Conservation (phyloP, 495 filamentous ascomycete genomes). For the Xylaria longipes region DNA sequence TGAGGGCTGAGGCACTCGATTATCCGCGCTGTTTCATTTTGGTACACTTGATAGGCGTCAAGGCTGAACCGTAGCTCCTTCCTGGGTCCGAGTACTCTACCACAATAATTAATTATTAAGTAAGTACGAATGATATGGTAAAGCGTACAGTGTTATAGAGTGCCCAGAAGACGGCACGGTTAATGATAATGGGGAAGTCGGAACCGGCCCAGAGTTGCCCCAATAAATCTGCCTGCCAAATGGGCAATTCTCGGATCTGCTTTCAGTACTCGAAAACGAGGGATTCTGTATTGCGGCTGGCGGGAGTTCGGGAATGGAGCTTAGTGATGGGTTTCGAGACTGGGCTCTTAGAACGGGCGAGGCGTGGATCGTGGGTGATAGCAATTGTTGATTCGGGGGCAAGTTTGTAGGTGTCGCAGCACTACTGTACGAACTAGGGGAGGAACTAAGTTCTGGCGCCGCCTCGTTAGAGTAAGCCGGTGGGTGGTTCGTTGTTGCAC, state of each 20-base stretch:
- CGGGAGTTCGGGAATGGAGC: slow-evolving; percentile 34
- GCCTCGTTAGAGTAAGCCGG: background rate
- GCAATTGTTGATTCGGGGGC: background rate
- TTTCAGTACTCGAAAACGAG: background rate
- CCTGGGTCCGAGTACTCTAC: background rate
- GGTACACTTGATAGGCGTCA: slow-evolving; percentile 1
- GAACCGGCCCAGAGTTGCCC: background rate
- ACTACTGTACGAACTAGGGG: background rate
- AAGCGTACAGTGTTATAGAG: background rate
- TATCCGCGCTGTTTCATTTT: background rate
- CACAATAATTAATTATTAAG: background rate
- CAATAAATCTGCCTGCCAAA: background rate
- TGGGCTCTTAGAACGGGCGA: slow-evolving; percentile 29
- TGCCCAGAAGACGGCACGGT: background rate
- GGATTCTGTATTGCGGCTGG: slow-evolving; percentile 14
- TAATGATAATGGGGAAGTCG: background rate
- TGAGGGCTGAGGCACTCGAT: background rate
- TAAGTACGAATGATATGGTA: background rate
- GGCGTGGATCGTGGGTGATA: slow-evolving; percentile 11
- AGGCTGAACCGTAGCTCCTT: slow-evolving; percentile 6
- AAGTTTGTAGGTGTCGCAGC: background rate
- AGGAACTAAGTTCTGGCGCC: background rate
- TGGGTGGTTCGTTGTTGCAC: background rate
- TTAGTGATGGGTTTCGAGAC: slow-evolving; percentile 26
- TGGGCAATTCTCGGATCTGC: background rate